Evolutionary conservation across 108 stramenopile genomes (phyloP).

Genomic region (Hondaea fermentalgiana): DNA sequence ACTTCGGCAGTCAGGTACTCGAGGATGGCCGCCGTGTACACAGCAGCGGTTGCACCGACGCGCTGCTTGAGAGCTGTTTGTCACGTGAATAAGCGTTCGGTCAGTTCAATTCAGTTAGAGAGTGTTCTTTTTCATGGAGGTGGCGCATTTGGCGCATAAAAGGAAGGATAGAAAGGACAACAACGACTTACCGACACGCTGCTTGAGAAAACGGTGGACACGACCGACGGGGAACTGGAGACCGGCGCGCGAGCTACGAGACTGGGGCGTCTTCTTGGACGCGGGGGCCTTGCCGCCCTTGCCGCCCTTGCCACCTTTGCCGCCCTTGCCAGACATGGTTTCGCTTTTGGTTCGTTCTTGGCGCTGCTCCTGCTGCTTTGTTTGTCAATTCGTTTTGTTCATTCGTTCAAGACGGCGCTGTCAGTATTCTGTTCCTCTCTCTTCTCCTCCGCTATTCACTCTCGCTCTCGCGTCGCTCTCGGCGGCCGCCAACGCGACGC

Average conservation of each 20-base stretch:
- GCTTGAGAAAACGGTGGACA: constrained; percentile 97
- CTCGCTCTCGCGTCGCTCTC: no score
- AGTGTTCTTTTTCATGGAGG: no score
- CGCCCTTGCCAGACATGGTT: constrained; percentile 63
- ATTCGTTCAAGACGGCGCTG: no score
- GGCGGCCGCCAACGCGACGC: no score
- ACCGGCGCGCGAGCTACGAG: constrained; percentile 91
- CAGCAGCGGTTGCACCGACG: constrained; percentile 97
- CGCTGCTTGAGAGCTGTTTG: constrained; percentile 55
- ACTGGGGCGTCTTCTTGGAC: constrained; percentile 94
- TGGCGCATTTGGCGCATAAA: no score
- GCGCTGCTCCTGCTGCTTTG: no score
- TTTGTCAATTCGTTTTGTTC: no score
- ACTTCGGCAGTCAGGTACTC: constrained; percentile 96
- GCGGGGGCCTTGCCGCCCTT: constrained; percentile 98
- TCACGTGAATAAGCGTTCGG: neutral
- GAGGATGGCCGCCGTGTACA: constrained; percentile 97
- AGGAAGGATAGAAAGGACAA: neutral
- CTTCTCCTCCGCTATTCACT: no score
- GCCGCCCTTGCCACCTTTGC: constrained; percentile 97
- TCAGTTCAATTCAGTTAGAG: no score
- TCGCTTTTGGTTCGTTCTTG: neutral
- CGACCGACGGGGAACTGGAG: constrained; percentile 97
- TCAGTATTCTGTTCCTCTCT: no score
- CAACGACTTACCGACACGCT: constrained; percentile 60